Conservation (phyloP, 2,329 filamentous ascomycete genomes). For the Colletotrichum camelliae region DNA sequence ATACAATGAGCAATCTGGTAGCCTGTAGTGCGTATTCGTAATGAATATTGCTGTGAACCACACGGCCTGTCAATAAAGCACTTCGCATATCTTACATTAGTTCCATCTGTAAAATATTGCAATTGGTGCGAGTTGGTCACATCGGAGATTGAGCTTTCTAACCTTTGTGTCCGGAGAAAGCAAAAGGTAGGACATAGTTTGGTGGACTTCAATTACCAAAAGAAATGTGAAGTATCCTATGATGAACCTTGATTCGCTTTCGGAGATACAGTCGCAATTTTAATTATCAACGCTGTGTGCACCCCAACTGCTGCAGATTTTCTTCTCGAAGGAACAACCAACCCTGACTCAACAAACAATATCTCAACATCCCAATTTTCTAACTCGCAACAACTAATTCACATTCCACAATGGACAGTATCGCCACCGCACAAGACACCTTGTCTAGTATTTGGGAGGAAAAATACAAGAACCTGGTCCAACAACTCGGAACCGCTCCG, state of each 20-base stretch:
- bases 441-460: not conserved
- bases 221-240: not conserved
- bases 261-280: not conserved
- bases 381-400: accelerated
- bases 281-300: not conserved
- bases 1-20: not conserved
- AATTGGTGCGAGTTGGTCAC: not conserved
- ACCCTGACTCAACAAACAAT: not conserved
- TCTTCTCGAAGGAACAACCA: not conserved
- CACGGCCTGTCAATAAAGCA: not conserved
- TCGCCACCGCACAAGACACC: not conserved
- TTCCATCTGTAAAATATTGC: not conserved
- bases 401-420: not conserved
- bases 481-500: not conserved
- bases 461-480: not conserved
- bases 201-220: not conserved
- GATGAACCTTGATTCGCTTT: not conserved
- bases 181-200: not conserved
- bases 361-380: not conserved
- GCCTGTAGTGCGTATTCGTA: not conserved
- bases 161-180: not conserved
- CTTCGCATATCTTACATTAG: not conserved
- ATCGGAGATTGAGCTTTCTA: not conserved
- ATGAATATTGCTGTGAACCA: not conserved
- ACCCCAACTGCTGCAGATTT: not conserved